Evolutionary conservation across 1,139 yeast species (phyloP).

Genomic region (Geotrichum citri-aurantii): DNA sequence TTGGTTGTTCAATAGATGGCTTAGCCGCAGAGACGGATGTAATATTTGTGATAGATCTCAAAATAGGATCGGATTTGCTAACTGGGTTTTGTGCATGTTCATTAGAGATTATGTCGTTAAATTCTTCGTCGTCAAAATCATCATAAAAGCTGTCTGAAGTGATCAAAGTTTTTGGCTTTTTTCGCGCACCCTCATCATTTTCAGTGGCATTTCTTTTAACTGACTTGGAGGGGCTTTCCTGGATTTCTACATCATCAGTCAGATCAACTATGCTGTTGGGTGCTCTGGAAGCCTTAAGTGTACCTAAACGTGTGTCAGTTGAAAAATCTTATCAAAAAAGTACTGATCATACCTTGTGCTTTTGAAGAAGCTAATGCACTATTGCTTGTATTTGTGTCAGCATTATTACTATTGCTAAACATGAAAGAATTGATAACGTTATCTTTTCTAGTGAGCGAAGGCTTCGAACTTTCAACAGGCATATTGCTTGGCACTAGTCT

Average conservation of each 20-base stretch:
- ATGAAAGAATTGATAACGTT: background rate
- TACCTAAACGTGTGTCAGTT: background rate
- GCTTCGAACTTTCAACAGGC: background rate
- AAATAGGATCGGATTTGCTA: background rate
- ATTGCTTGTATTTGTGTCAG: background rate
- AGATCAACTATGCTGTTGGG: conserved; percentile 8
- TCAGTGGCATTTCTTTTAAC: conserved; percentile 2
- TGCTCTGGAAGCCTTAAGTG: background rate
- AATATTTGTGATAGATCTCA: conserved; percentile 15
- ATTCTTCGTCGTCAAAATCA: background rate
- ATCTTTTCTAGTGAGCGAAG: background rate
- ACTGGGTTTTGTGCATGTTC: background rate
- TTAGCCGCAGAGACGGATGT: background rate
- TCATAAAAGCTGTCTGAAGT: background rate
- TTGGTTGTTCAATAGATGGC: background rate
- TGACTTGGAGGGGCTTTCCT: background rate
- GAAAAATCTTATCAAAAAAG: background rate
- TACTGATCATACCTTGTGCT: background rate
- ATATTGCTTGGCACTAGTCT: background rate
- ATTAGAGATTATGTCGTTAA: background rate
- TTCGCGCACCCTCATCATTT: background rate
- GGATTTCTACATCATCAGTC: conserved; percentile 10
- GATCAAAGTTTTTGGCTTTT: background rate
- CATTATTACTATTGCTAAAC: background rate
- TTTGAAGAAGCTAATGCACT: background rate